Conservation (phyloP, 2,329 filamentous ascomycete genomes). For the Coniosporium tulheliwenetii region DNA sequence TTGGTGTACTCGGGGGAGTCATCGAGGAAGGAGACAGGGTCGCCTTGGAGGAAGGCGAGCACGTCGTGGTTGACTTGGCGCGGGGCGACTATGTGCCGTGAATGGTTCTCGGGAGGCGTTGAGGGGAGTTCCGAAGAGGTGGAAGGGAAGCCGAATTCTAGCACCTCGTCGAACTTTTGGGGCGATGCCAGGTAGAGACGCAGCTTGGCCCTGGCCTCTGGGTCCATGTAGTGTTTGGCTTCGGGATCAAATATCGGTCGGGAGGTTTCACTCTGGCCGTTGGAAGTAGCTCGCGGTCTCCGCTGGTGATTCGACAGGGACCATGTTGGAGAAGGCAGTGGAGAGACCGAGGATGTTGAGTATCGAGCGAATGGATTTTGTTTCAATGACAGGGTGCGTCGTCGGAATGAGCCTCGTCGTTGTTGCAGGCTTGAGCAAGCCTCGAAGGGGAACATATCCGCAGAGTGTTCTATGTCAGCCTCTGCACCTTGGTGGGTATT, state of each 20-base stretch:
- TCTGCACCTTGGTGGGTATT: not conserved
- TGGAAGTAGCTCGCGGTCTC: too few species aligned
- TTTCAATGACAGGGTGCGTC: too few species aligned
- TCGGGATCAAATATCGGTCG: slow-evolving; percentile 46
- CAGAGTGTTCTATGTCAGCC: too few species aligned
- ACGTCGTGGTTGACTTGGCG: slow-evolving; percentile 29
- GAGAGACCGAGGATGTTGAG: too few species aligned
- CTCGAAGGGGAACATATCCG: too few species aligned
- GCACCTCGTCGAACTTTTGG: slow-evolving; percentile 88
- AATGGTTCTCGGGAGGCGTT: not conserved
- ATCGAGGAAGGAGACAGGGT: slow-evolving; percentile 29
- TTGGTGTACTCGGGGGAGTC: slow-evolving; percentile 2
- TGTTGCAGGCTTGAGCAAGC: too few species aligned
- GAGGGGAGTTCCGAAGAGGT: slow-evolving; percentile 10
- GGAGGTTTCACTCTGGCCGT: not conserved
- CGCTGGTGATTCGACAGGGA: too few species aligned
- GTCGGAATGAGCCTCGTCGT: too few species aligned
- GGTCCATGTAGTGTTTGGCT: slow-evolving; percentile 77
- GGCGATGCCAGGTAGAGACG: slow-evolving; percentile 75
- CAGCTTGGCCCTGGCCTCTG: slow-evolving; percentile 72
- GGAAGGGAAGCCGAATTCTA: slow-evolving; percentile 83
- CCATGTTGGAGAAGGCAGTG: too few species aligned
- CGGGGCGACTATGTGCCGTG: slow-evolving; percentile 8
- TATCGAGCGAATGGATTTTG: too few species aligned
- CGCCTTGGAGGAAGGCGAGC: slow-evolving; percentile 43